Evolutionary conservation across 495 filamentous ascomycete genomes (phyloP).

Genomic region (Recurvomyces mirabilis): DNA sequence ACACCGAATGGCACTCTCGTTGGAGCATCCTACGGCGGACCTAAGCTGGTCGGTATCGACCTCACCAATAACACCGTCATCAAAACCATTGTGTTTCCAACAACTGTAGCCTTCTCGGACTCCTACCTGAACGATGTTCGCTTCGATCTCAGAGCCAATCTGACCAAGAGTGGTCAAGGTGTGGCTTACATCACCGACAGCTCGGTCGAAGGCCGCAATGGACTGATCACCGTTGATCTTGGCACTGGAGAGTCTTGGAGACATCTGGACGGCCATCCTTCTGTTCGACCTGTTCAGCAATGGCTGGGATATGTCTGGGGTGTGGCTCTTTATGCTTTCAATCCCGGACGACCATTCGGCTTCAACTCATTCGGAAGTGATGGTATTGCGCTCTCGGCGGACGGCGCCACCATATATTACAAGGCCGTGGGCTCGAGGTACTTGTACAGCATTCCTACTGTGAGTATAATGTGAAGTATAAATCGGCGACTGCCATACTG

Average conservation of each 20-base stretch:
- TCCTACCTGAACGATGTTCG: constrained; percentile 40
- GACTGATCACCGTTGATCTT: constrained; percentile 36
- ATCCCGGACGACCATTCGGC: constrained; percentile 20
- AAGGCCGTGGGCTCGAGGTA: constrained; percentile 24
- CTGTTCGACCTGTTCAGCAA: constrained; percentile 29
- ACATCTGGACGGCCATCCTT: constrained; percentile 30
- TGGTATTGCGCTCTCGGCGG: constrained; percentile 32
- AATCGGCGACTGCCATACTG: too few species aligned
- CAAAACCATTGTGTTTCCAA: constrained; percentile 37
- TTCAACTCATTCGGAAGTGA: constrained; percentile 30
- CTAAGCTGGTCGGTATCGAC: constrained; percentile 36
- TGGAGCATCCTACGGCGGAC: constrained; percentile 31
- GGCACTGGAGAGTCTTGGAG: constrained; percentile 37
- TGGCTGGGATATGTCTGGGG: constrained; percentile 38
- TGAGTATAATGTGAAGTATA: too few species aligned
- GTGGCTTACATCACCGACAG: constrained; percentile 40
- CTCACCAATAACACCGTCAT: constrained; percentile 32
- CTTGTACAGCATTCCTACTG: constrained; percentile 32
- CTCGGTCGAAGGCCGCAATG: constrained; percentile 34
- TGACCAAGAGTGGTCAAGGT: constrained; percentile 30
- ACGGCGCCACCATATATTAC: constrained; percentile 32
- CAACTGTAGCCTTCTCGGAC: constrained; percentile 32
- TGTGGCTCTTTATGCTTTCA: constrained; percentile 24
- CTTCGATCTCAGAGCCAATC: constrained; percentile 33
- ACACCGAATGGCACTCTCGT: constrained; percentile 33